Conservation (phyloP, 495 filamentous ascomycete genomes). For the Penicillium steckii region DNA sequence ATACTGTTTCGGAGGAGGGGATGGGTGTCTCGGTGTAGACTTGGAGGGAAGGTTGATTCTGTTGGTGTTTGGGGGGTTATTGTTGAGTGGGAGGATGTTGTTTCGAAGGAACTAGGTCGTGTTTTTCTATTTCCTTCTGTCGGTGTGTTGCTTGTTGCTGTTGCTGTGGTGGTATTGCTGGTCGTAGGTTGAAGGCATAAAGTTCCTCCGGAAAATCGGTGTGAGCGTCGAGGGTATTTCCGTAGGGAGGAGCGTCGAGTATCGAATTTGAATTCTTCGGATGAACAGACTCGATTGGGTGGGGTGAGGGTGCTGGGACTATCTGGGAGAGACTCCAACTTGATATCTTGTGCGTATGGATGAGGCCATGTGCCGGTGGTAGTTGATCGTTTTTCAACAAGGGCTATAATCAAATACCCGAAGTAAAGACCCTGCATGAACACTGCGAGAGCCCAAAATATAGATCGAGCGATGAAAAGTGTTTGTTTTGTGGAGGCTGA, state of each 20-base stretch:
- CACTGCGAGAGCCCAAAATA: conserved; percentile 36
- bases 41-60: not conserved
- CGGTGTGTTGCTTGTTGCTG: conserved; percentile 11
- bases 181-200: conserved; percentile 26
- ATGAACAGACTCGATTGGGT: conserved; percentile 10
- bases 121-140: not conserved
- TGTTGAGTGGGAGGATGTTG: conserved; percentile 15
- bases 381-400: conserved; percentile 10
- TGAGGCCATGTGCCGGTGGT: conserved; percentile 23
- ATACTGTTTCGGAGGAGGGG: conserved; percentile 17
- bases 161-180: not conserved
- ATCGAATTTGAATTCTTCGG: conserved; percentile 16
- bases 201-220: conserved; percentile 37
- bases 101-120: conserved; percentile 21
- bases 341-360: conserved; percentile 29
- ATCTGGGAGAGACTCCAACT: conserved; percentile 1
- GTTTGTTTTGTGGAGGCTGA: conserved; percentile 3
- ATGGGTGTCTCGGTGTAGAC: conserved; percentile 12
- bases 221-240: conserved; percentile 31
- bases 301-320: conserved; percentile 4
- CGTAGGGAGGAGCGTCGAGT: conserved; percentile 23
- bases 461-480: conserved; percentile 30
- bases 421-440: conserved; percentile 35
- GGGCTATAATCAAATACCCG: conserved; percentile 26
- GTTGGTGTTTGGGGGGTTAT: conserved; percentile 12